Evolutionary conservation across 805 yeast species (phyloP).

Genomic region (Ogataea populi-albae): DNA sequence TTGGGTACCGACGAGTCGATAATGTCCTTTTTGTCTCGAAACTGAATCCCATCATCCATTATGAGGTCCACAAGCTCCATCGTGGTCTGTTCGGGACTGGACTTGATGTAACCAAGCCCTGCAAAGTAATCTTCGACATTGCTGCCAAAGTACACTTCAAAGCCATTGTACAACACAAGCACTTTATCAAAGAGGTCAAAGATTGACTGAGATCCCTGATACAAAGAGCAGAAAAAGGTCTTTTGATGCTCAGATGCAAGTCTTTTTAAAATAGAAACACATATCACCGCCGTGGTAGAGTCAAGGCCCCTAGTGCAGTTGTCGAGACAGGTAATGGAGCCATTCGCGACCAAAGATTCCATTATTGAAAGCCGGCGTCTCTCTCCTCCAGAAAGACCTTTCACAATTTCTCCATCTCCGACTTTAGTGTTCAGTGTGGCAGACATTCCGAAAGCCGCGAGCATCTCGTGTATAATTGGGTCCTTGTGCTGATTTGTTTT

Average conservation of each 20-base stretch:
- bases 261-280: conserved; percentile 59
- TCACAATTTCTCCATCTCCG: conserved; percentile 44
- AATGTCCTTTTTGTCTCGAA: no score
- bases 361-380: conserved; percentile 82
- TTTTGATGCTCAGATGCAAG: conserved; percentile 12
- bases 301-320: conserved; percentile 86
- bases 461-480: no score
- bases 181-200: conserved; percentile 65
- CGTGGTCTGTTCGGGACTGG: conserved; percentile 19
- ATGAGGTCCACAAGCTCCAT: conserved; percentile 27
- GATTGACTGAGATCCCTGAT: conserved; percentile 64
- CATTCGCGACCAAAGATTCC: conserved; percentile 66
- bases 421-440: conserved; percentile 52
- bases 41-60: no score
- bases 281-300: conserved; percentile 79
- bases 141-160: conserved; percentile 63
- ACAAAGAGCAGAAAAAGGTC: conserved; percentile 20
- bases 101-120: conserved; percentile 54
- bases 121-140: conserved; percentile 57
- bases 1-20: no score
- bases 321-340: conserved; percentile 69
- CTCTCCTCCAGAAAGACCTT: conserved; percentile 82
- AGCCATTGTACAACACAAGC: conserved; percentile 55
- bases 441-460: conserved; percentile 57
- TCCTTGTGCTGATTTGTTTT: no score